Base-by-base conservation (phyloP, 1,284 basidiomycete genomes). In the Malassezia arunalokei region DNA sequence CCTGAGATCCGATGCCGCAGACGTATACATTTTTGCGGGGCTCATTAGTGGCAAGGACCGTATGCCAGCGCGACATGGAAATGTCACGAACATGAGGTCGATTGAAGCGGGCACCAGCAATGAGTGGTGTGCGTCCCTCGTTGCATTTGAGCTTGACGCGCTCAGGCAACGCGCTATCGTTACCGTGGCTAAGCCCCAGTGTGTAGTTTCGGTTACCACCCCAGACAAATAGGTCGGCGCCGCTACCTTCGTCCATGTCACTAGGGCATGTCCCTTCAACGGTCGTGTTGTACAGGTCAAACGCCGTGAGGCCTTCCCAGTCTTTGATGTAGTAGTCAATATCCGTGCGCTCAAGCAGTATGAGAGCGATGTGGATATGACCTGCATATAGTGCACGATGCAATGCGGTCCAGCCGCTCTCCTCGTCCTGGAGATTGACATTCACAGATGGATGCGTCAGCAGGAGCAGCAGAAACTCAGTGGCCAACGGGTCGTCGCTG, bases 311-410 rank as follows among this genome's bases (percentile, higher is more conserved):
- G 1, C 90, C 92, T 66, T 96, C 92, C 33, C 77, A 72, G 67
- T 98, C 94, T 73, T 88, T 90, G 51, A 88, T 64, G 1, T 79
- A 76, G 0, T 78, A 74, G 66, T 96, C 88, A 15, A 82, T 82
- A 65, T 92, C 87, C 28, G 78, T 64, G 33, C 83, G 81, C 56
- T 83, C 81, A 38, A 90, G 76, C 6, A 98, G 77, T 14, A 90
- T 76, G 41, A 87, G 56, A 75, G 84, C 87, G 29, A 83, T 82
- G 44, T 82, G 77, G 14, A 96, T 68, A 70, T 98, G 92, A 3
- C 87, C 90, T 29, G 78, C 75, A 71, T 94, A 98, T 54, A 96
- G 75, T 0, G 91, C 88, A 43, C 89, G 79, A 71, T 99, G 94
- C 17, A 98, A 77, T 2, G 92, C 80, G 0, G 90, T 94, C 84